Percentiles rank a stretch among this genome's conserved stretches.
Evolutionary conservation across 768 basidiomycete genomes (phyloP).

Genomic region (Daedalea quercina): DNA sequence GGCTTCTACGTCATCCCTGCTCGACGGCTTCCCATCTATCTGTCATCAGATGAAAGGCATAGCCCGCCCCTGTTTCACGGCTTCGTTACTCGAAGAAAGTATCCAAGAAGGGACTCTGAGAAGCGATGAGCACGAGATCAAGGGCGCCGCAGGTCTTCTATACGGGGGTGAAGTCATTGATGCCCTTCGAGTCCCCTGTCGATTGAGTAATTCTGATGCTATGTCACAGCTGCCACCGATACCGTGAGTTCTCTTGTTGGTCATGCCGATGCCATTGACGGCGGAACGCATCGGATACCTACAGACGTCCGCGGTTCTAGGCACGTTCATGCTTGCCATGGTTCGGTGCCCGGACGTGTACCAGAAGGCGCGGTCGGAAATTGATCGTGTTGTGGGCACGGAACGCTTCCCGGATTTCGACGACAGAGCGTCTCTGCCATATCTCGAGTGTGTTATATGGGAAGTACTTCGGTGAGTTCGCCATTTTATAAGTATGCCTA

Average conservation of each 20-base stretch:
- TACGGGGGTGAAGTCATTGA: slow-evolving; percentile 4
- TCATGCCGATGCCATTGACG: neutral
- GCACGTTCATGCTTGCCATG: slow-evolving; percentile 36
- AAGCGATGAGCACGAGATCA: slow-evolving; percentile 8
- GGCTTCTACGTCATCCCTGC: neutral
- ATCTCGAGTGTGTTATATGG: slow-evolving; percentile 13
- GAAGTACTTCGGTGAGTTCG: slow-evolving; percentile 14
- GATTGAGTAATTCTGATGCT: neutral
- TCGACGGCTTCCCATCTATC: neutral
- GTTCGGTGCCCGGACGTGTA: slow-evolving; percentile 31
- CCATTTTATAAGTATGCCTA: too few relatives aligned
- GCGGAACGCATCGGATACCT: slow-evolving; percentile 4
- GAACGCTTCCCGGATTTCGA: slow-evolving; percentile 24
- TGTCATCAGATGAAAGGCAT: slow-evolving; percentile 8
- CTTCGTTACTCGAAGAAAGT: slow-evolving; percentile 1
- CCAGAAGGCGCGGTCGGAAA: slow-evolving; percentile 34
- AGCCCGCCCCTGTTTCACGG: slow-evolving; percentile 6
- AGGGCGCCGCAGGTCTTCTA: slow-evolving; percentile 1
- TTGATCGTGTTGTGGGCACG: slow-evolving; percentile 32
- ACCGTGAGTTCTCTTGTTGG: neutral
- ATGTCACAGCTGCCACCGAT: neutral
- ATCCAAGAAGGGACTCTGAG: neutral
- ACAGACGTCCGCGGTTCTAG: slow-evolving; percentile 30
- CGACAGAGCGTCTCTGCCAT: slow-evolving; percentile 16
- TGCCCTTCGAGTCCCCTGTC: neutral